Conservation (phyloP, 1,284 basidiomycete genomes). For the Irpex sp. region DNA sequence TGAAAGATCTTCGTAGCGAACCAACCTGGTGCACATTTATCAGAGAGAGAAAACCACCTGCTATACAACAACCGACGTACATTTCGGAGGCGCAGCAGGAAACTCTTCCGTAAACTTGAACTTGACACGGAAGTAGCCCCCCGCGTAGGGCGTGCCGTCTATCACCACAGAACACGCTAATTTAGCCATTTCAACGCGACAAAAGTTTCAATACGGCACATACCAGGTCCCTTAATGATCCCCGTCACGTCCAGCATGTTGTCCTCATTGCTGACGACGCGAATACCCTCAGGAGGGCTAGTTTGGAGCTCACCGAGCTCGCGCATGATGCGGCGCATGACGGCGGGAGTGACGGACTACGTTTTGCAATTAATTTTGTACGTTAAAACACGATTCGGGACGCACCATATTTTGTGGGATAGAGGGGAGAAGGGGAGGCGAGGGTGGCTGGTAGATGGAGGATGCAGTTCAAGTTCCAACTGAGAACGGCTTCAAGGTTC, state of each 20-base stretch:
- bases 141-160: conserved; percentile 90
- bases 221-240: conserved; percentile 76
- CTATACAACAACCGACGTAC: conserved; percentile 40
- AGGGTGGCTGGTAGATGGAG: not conserved
- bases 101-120: conserved; percentile 90
- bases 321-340: conserved; percentile 75
- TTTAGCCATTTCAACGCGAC: not conserved
- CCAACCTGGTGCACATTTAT: conserved; percentile 51
- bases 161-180: conserved; percentile 21
- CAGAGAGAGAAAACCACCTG: not conserved
- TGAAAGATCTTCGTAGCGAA: conserved; percentile 94
- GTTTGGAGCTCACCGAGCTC: conserved; percentile 76
- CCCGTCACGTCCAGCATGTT: conserved; percentile 79
- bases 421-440: not conserved
- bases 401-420: not conserved
- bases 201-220: conserved; percentile 21
- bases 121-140: conserved; percentile 84
- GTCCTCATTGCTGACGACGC: conserved; percentile 78
- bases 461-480: not conserved
- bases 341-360: conserved; percentile 43
- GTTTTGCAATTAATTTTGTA: not conserved
- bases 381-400: not conserved
- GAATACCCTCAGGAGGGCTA: conserved; percentile 83
- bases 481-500: not conserved
- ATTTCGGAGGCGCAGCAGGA: conserved; percentile 87